A percentile compares a stretch with the other conserved stretches of the same genome.
phyloP scores from a whole-genome alignment of 2,329 filamentous ascomycete genomes.

The Scopulariopsis brevicaulis region DNA sequence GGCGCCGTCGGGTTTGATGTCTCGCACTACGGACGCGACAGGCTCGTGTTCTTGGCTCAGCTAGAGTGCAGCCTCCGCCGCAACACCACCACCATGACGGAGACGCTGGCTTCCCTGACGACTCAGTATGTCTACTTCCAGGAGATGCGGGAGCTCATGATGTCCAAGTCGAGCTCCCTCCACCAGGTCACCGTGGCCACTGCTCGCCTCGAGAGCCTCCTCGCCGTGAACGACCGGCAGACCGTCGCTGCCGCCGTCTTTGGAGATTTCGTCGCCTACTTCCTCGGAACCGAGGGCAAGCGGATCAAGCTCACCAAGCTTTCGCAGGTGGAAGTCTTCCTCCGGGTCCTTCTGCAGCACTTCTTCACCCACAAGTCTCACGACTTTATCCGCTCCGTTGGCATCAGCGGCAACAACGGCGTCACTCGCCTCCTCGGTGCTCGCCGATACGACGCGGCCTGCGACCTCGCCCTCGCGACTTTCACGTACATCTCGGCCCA shows the following conservation, averaged over 20 bases:
- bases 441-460: conserved; percentile 17
- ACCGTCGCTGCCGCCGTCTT: conserved; percentile 14
- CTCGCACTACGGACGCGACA: conserved; percentile 18
- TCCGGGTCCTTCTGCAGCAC: conserved; percentile 18
- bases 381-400: conserved; percentile 22
- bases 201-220: conserved; percentile 20
- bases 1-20: conserved; percentile 18
- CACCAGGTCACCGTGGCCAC: conserved; percentile 20
- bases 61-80: conserved; percentile 25
- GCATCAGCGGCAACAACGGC: conserved; percentile 18
- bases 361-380: conserved; percentile 20
- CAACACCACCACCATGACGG: conserved; percentile 20
- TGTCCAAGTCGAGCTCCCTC: conserved; percentile 21
- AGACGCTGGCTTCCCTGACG: conserved; percentile 28
- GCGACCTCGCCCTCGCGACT: conserved; percentile 18
- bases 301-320: conserved; percentile 14
- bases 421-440: conserved; percentile 15
- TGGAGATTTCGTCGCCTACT: conserved; percentile 18
- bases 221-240: conserved; percentile 14
- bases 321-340: conserved; percentile 17
- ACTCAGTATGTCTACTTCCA: conserved; percentile 27
- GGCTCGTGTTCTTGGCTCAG: conserved; percentile 30
- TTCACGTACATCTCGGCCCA: conserved; percentile 21
- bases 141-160: conserved; percentile 22
- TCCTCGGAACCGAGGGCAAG: conserved; percentile 18